phyloP scores from a whole-genome alignment of 805 yeast genomes.

The Yamadazyma sp. region DNA sequence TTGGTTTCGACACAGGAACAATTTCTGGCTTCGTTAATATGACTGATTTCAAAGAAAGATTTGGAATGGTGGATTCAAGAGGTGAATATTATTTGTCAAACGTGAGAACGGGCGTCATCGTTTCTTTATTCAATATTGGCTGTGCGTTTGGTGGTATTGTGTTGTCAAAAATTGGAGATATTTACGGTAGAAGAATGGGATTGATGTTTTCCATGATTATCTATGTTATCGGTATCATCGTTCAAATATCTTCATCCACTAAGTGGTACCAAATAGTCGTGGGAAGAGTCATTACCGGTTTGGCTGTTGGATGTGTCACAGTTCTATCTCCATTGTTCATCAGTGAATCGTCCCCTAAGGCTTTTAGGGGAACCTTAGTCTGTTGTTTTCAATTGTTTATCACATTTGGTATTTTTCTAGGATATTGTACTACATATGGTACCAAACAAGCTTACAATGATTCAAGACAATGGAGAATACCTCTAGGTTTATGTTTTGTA shows the following conservation, averaged over 20 bases:
- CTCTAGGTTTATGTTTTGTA: constrained; percentile 53
- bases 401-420: constrained; percentile 68
- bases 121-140: constrained; percentile 62
- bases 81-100: constrained; percentile 44
- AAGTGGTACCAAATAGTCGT: constrained; percentile 64
- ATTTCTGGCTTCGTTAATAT: constrained; percentile 69
- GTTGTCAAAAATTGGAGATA: constrained; percentile 56
- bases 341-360: constrained; percentile 69
- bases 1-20: constrained; percentile 80
- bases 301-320: constrained; percentile 73
- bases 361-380: constrained; percentile 68
- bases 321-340: constrained; percentile 67
- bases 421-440: constrained; percentile 65
- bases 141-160: constrained; percentile 71
- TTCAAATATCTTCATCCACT: constrained; percentile 55
- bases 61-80: constrained; percentile 43
- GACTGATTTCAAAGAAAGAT: constrained; percentile 51
- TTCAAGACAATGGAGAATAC: constrained; percentile 67
- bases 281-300: constrained; percentile 68
- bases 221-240: constrained; percentile 58
- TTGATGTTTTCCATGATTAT: constrained; percentile 52
- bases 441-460: constrained; percentile 52
- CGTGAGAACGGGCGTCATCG: constrained; percentile 51
- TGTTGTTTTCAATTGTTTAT: constrained; percentile 69
- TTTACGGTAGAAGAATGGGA: constrained; percentile 59